A percentile compares a stretch with the other conserved stretches of the same genome.
Conservation (phyloP, 805 yeast species). For the Zygosaccharomyces gambellarensis region DNA sequence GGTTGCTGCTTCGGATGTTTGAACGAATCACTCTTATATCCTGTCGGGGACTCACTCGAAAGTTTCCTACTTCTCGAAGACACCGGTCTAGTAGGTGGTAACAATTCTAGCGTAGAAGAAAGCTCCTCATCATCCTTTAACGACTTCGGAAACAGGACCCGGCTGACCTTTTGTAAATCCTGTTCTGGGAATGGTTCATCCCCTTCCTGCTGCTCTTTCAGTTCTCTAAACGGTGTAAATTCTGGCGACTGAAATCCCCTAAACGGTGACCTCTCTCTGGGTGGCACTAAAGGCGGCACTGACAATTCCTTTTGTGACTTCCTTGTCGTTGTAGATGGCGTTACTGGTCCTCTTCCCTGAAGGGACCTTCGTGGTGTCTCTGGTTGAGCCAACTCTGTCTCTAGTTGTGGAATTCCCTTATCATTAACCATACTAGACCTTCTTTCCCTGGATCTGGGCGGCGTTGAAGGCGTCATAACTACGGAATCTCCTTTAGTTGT, state of each 20-base stretch:
- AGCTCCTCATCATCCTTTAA: constrained; percentile 8
- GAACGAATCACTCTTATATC: background rate
- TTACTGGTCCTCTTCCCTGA: constrained; percentile 17
- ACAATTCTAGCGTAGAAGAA: constrained; percentile 9
- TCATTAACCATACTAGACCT: constrained; percentile 1
- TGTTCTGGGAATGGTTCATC: constrained; percentile 6
- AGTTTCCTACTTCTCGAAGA: constrained; percentile 13
- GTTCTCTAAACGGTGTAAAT: constrained; percentile 24
- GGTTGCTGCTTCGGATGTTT: constrained; percentile 23
- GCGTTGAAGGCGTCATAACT: constrained; percentile 32
- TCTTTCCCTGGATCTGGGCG: constrained; percentile 29
- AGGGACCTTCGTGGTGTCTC: constrained; percentile 13
- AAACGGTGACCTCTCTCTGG: constrained; percentile 17
- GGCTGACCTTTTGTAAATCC: constrained; percentile 19
- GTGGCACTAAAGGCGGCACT: constrained; percentile 17
- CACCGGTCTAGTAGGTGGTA: constrained; percentile 23
- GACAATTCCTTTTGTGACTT: constrained; percentile 10
- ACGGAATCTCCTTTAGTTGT: background rate
- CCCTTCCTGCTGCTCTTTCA: constrained; percentile 12
- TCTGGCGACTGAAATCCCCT: constrained; percentile 33
- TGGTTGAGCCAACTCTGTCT: constrained; percentile 7
- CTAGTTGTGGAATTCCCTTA: background rate
- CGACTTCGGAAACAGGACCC: constrained; percentile 25
- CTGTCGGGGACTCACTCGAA: constrained; percentile 1
- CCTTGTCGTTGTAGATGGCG: constrained; percentile 23